A percentile compares a stretch with the other conserved stretches of the same genome.
Conservation (phyloP, 2,329 filamentous ascomycete genomes). For the Fusarium sp. region DNA sequence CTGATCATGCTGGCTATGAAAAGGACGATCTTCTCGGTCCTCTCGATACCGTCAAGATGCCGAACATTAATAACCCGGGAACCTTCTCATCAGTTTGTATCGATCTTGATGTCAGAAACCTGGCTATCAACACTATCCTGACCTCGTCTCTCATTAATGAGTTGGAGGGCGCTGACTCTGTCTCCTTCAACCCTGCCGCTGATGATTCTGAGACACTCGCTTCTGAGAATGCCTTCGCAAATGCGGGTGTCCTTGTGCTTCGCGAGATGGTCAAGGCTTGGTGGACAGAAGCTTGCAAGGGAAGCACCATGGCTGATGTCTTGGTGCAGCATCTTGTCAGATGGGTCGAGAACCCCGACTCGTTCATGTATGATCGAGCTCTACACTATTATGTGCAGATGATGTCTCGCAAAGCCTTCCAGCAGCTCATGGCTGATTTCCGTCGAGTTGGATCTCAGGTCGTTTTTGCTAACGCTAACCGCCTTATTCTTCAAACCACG, state of each 20-base stretch:
- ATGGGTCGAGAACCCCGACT: slow-evolving; percentile 94
- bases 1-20: slow-evolving; percentile 96
- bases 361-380: slow-evolving; percentile 93
- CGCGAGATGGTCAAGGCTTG: slow-evolving; percentile 98
- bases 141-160: slow-evolving; percentile 98
- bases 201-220: slow-evolving; percentile 68
- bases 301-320: slow-evolving; percentile 94
- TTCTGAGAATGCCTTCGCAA: slow-evolving; percentile 92
- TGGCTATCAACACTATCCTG: slow-evolving; percentile 97
- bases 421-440: slow-evolving; percentile 97
- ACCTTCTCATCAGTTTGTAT: slow-evolving; percentile 97
- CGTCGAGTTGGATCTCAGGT: slow-evolving; percentile 93
- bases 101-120: slow-evolving; percentile 90
- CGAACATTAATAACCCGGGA: slow-evolving; percentile 89
- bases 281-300: slow-evolving; percentile 94
- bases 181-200: slow-evolving; percentile 76
- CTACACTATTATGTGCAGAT: slow-evolving; percentile 98
- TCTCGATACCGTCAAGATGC: slow-evolving; percentile 90
- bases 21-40: slow-evolving; percentile 87
- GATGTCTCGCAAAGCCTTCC: slow-evolving; percentile 97
- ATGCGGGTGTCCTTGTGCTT: slow-evolving; percentile 87
- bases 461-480: slow-evolving; percentile 91
- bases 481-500: slow-evolving; percentile 91
- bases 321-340: slow-evolving; percentile 97
- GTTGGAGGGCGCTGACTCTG: slow-evolving; percentile 87